A percentile compares a stretch with the other conserved stretches of the same genome.
These are phyloP conservation scores for Candida ulmi DNA, from an alignment of 805 yeast species.

Conservation along the genomic window DNA sequence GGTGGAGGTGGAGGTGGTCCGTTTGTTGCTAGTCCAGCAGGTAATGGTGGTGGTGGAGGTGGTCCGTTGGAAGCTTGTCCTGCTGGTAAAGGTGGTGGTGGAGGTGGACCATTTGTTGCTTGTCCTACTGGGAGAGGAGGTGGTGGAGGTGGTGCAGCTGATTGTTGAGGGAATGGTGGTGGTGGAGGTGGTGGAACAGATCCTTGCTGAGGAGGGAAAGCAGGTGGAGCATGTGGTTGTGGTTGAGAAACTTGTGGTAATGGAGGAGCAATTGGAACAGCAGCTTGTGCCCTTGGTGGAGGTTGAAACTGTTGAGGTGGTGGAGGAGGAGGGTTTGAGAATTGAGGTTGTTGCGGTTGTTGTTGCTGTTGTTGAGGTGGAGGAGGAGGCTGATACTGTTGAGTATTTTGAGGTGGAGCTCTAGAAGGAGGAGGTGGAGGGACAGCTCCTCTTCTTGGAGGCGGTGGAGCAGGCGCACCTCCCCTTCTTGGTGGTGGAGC, in stretches of 20 bases:
- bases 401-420: slow-evolving; percentile 9
- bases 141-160: not conserved
- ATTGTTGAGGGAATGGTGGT: not conserved
- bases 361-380: slow-evolving; percentile 17
- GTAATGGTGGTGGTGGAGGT: slow-evolving; percentile 1
- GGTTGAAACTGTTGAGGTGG: slow-evolving; percentile 18
- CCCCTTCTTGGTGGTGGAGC: slow-evolving; percentile 21
- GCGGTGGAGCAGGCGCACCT: slow-evolving; percentile 2
- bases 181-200: not conserved
- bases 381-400: not conserved
- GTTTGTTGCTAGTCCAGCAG: slow-evolving; percentile 3
- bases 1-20: slow-evolving; percentile 24
- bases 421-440: slow-evolving; percentile 17
- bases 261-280: slow-evolving; percentile 5
- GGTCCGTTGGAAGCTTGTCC: too few species aligned
- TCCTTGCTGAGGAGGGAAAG: not conserved
- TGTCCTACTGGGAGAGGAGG: too few species aligned
- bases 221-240: not conserved
- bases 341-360: slow-evolving; percentile 9
- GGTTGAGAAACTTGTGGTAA: slow-evolving; percentile 6
- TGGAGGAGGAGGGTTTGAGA: slow-evolving; percentile 19
- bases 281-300: slow-evolving; percentile 9
- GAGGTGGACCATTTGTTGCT: too few species aligned
- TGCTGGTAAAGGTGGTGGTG: slow-evolving; percentile 3
- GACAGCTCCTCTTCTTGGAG: slow-evolving; percentile 1